Conservation (phyloP, 257 asterid species). For the Jacaranda mimosifolia region DNA sequence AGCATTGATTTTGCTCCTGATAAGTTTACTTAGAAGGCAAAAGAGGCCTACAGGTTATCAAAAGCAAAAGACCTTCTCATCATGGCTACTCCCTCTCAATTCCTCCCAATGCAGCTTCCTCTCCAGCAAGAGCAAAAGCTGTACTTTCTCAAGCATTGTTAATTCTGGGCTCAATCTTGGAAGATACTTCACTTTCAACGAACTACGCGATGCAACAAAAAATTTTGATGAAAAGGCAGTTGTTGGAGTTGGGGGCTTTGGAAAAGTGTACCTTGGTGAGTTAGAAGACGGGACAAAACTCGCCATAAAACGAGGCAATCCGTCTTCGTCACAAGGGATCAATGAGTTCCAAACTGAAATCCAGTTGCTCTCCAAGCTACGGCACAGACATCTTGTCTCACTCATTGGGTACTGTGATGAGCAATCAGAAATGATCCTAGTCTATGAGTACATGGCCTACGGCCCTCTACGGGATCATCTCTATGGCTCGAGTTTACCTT, state of each 20-base stretch:
- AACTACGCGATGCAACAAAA: slow-evolving; percentile 72
- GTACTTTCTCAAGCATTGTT: slow-evolving; percentile 60
- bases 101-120: slow-evolving; percentile 75
- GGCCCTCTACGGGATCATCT: slow-evolving; percentile 89
- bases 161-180: slow-evolving; percentile 72
- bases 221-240: slow-evolving; percentile 73
- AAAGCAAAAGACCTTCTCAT: slow-evolving; percentile 80
- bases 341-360: slow-evolving; percentile 90
- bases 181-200: slow-evolving; percentile 64
- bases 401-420: slow-evolving; percentile 90
- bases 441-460: slow-evolving; percentile 81
- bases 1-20: slow-evolving; percentile 44
- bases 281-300: slow-evolving; percentile 68
- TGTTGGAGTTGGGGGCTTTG: slow-evolving; percentile 95
- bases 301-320: slow-evolving; percentile 88
- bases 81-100: slow-evolving; percentile 87
- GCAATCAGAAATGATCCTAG: slow-evolving; percentile 85
- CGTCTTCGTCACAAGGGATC: slow-evolving; percentile 87
- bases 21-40: slow-evolving; percentile 42
- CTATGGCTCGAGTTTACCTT: slow-evolving; percentile 64
- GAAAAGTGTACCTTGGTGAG: slow-evolving; percentile 83
- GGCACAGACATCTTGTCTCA: slow-evolving; percentile 91
- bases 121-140: slow-evolving; percentile 70
- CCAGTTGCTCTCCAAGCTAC: slow-evolving; percentile 77
- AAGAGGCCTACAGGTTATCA: slow-evolving; percentile 63